Base-by-base conservation (phyloP, 352 stramenopile species). In the Saprolegnia parasitica region DNA sequence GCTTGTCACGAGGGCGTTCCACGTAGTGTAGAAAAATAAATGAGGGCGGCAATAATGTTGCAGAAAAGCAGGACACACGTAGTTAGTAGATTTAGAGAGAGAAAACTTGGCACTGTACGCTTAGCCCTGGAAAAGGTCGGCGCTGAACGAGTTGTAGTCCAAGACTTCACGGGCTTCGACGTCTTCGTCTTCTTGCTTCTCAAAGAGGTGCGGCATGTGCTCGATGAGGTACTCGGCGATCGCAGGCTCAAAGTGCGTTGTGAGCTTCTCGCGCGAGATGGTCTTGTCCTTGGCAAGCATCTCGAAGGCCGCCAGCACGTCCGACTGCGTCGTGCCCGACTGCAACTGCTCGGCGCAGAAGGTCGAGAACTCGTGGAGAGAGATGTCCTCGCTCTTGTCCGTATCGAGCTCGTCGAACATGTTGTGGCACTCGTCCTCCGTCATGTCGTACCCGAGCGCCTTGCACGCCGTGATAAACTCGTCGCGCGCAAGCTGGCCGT, bases 391-490 rank as follows among this genome's bases (percentile, higher is more conserved):
- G 49, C 86, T 91, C 65, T 93, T 81, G 42, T 92, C 79, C 49
- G 81, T 75, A 71, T 93, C 87, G 32, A 93, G 81, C 76, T 91
- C 91, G 75, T 94, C 87, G 54, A 96, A 96, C 74, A 88, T 80
- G 70, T 91, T 81, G 74, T 96, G 87, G 73, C 87, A 93, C 37
- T 96, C 88, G 61, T 95, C 84, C 50, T 97, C 87, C 56, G 84
- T 93, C 54, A 97, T 73, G 67, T 79, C 87, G 62, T 96, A 73
- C 37, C 89, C 89, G 24, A 96, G 82, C 49, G 81, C 89, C 73
- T 94, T 94, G 78, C 88, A 95, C 16, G 87, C 89, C 83, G 95
- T 95, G 75, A 93, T 95, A 50, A 97, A 95, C 72, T 97, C 89
- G 24, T 93, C 86, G 26, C 90, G 86, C 29, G 84, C 86, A 15